Evolutionary conservation across 352 stramenopile genomes (phyloP).

Genomic region (Phytophthora pistaciae): DNA sequence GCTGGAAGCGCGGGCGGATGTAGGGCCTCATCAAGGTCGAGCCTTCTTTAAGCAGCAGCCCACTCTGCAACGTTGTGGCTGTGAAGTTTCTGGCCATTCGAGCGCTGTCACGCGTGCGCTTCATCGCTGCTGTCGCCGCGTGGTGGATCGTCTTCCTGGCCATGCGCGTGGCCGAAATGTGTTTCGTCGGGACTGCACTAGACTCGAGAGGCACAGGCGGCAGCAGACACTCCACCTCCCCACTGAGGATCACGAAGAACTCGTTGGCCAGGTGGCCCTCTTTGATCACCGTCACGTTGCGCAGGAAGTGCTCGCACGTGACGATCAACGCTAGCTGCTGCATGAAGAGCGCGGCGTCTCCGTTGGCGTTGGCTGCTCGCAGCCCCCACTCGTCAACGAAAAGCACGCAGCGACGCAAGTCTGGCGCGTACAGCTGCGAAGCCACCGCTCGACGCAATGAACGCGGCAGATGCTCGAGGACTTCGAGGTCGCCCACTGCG

Average conservation of each 20-base stretch:
- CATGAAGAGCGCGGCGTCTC: slow-evolving; percentile 39
- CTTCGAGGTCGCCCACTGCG: slow-evolving; percentile 55
- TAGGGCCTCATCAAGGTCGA: not conserved
- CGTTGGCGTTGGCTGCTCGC: slow-evolving; percentile 10
- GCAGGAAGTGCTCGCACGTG: slow-evolving; percentile 69
- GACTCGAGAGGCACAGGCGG: slow-evolving; percentile 32
- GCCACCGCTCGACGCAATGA: slow-evolving; percentile 50
- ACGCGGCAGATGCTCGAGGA: slow-evolving; percentile 56
- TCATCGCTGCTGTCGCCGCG: slow-evolving; percentile 26
- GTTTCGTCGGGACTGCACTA: not conserved
- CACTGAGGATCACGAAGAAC: slow-evolving; percentile 73
- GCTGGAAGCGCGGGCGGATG: slow-evolving; percentile 10
- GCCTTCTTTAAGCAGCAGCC: slow-evolving; percentile 13
- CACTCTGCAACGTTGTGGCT: slow-evolving; percentile 17
- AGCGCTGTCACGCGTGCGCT: slow-evolving; percentile 27
- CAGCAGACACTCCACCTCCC: slow-evolving; percentile 62
- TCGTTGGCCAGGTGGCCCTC: slow-evolving; percentile 60
- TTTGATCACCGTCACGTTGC: slow-evolving; percentile 63
- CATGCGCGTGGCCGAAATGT: slow-evolving; percentile 9
- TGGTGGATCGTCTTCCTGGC: slow-evolving; percentile 29
- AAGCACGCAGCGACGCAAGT: slow-evolving; percentile 44
- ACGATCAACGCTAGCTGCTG: slow-evolving; percentile 42
- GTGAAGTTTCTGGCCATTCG: slow-evolving; percentile 26
- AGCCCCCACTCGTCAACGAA: slow-evolving; percentile 27
- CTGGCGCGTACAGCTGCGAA: slow-evolving; percentile 43